These are phyloP conservation scores for Dothistroma septosporum DNA, from an alignment of 2,329 filamentous ascomycete species.

Conservation along the genomic window DNA sequence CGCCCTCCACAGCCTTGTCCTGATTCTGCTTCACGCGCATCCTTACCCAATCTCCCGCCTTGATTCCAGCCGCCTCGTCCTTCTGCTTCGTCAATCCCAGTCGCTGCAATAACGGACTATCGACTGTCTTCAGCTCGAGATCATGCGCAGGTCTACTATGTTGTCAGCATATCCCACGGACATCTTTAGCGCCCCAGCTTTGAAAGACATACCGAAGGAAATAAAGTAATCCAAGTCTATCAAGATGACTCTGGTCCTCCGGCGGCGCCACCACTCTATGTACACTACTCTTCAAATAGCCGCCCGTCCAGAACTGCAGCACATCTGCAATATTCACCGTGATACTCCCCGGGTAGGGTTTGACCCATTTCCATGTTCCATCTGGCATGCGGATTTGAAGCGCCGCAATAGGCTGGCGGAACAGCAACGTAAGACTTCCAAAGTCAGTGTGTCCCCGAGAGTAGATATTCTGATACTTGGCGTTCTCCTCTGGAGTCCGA, in stretches of 20 bases:
- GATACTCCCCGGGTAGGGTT: conserved; percentile 40
- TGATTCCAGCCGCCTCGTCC: conserved; percentile 23
- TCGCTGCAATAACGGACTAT: conserved; percentile 26
- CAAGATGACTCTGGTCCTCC: conserved; percentile 44
- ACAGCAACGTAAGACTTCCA: conserved; percentile 42
- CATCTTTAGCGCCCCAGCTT: no score
- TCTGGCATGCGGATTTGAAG: conserved; percentile 37
- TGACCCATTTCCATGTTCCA: conserved; percentile 42
- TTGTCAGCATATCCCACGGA: neutral
- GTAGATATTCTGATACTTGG: conserved; percentile 29
- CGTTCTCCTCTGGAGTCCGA: conserved; percentile 29
- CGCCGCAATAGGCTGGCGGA: conserved; percentile 41
- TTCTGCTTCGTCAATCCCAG: conserved; percentile 24
- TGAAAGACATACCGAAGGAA: conserved; percentile 30
- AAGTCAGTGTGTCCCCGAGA: conserved; percentile 42
- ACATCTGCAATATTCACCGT: conserved; percentile 42
- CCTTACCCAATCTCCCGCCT: conserved; percentile 29
- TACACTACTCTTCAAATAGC: conserved; percentile 48
- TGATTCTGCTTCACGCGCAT: conserved; percentile 29
- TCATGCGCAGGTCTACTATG: conserved; percentile 26
- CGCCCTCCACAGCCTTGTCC: conserved; percentile 22
- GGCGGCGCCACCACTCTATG: conserved; percentile 50
- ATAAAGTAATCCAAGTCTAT: conserved; percentile 44
- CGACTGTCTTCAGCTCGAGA: conserved; percentile 26
- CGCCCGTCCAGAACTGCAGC: conserved; percentile 38